These are phyloP conservation scores for Melampsora allii-populina DNA, from an alignment of 1,284 basidiomycete genomes.

Conservation along the genomic window DNA sequence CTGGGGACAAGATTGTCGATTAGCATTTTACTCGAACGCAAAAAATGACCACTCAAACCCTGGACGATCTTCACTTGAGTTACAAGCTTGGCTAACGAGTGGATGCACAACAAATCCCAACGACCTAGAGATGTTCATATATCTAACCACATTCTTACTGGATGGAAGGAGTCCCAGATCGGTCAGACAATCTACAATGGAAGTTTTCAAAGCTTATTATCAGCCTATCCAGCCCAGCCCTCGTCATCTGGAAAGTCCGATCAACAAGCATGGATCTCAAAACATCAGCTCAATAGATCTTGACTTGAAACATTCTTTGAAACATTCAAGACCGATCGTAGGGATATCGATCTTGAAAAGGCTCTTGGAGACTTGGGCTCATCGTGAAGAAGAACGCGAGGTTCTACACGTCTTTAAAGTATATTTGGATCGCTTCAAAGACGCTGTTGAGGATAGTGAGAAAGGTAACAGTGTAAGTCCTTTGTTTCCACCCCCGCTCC, in stretches of 20 bases:
- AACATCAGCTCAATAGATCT: neutral
- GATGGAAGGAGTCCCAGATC: conserved; percentile 24
- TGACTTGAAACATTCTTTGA: conserved; percentile 15
- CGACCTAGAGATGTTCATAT: conserved; percentile 39
- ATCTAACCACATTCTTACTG: conserved; percentile 36
- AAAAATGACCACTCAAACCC: neutral
- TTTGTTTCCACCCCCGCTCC: neutral
- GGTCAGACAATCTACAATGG: conserved; percentile 32
- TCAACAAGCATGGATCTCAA: neutral
- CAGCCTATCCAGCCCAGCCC: conserved; percentile 7
- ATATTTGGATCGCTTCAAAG: conserved; percentile 34
- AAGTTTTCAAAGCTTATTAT: conserved; percentile 31
- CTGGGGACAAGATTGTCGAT: conserved; percentile 35
- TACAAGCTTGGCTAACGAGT: conserved; percentile 18
- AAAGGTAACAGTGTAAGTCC: conserved; percentile 16
- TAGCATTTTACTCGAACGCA: conserved; percentile 18
- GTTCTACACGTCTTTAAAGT: conserved; percentile 39
- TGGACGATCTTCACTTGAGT: conserved; percentile 18
- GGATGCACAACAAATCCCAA: conserved; percentile 18
- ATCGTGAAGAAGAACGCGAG: conserved; percentile 40
- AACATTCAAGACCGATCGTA: conserved; percentile 29
- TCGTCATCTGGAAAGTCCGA: neutral
- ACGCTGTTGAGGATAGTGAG: conserved; percentile 32
- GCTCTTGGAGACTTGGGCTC: conserved; percentile 35
- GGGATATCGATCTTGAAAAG: conserved; percentile 27